Conservation (phyloP, 164 flowering plant species). For the Platanus orientalis region DNA sequence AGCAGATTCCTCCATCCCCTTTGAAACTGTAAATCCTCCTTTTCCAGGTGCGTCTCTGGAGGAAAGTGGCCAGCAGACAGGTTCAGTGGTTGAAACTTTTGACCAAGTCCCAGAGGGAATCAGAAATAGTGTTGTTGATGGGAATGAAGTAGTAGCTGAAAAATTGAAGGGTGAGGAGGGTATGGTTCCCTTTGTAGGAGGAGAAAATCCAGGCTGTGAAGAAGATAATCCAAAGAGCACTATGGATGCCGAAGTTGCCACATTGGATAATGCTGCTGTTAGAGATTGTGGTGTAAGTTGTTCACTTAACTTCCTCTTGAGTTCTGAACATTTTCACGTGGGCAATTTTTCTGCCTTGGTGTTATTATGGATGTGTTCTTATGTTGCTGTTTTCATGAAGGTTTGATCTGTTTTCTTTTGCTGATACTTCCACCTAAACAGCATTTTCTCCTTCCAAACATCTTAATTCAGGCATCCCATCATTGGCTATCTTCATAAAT, state of each 20-base stretch:
- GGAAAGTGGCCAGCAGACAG: conserved; percentile 18
- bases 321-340: conserved; percentile 2
- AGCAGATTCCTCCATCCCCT: conserved; percentile 13
- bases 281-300: conserved; percentile 48
- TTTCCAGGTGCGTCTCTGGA: conserved; percentile 12
- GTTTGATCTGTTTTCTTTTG: no score
- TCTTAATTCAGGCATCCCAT: no score
- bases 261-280: conserved; percentile 15
- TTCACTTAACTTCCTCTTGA: not conserved
- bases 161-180: conserved; percentile 20
- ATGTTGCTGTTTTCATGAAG: no score
- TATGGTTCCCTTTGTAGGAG: conserved; percentile 19
- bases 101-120: conserved; percentile 16
- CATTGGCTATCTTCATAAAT: no score
- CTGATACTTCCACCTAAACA: no score
- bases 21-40: conserved; percentile 10
- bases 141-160: conserved; percentile 14
- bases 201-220: conserved; percentile 15
- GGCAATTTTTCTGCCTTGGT: not conserved
- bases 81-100: conserved; percentile 9
- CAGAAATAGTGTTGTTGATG: conserved; percentile 16
- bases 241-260: conserved; percentile 25
- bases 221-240: conserved; percentile 23
- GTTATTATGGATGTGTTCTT: not conserved
- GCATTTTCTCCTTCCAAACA: no score